Evolutionary conservation across 2,329 filamentous ascomycete species (phyloP).

Genomic region (Aspergillus transmontanensis): DNA sequence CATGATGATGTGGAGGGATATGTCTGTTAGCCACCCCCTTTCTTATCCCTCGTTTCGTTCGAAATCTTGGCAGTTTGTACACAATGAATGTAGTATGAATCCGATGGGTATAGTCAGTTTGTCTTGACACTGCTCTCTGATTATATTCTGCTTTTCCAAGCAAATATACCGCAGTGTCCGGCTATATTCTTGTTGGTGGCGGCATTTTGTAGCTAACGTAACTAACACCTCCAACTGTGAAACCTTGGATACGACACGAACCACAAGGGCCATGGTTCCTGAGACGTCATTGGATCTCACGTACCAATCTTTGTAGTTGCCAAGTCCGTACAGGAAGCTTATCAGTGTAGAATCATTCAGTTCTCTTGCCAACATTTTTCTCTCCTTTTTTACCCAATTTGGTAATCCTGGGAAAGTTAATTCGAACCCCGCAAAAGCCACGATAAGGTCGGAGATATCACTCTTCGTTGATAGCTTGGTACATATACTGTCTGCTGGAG

Average conservation of each 20-base stretch:
- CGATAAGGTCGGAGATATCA: neutral
- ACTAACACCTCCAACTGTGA: no score
- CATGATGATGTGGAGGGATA: neutral
- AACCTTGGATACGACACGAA: no score
- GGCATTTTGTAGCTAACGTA: neutral
- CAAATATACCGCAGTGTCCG: no score
- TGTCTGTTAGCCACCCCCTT: neutral
- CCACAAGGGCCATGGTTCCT: neutral
- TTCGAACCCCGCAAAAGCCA: neutral
- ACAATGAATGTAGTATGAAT: neutral
- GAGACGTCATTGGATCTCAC: neutral
- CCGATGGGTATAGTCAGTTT: no score
- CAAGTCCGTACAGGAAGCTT: neutral
- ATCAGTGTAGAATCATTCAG: neutral
- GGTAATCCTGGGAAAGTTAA: neutral
- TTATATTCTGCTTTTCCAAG: no score
- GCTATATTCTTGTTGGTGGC: neutral
- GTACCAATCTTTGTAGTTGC: neutral
- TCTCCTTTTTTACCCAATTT: conserved; percentile 2
- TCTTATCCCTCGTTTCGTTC: neutral
- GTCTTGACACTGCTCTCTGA: no score
- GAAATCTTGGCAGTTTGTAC: neutral
- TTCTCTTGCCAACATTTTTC: neutral
- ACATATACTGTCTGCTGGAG: neutral
- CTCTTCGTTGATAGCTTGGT: neutral